Percentiles rank a stretch among this genome's conserved stretches.
These are phyloP conservation scores for Circinella umbellata DNA, from an alignment of 371 early-diverging fungal species.

Conservation along the genomic window DNA sequence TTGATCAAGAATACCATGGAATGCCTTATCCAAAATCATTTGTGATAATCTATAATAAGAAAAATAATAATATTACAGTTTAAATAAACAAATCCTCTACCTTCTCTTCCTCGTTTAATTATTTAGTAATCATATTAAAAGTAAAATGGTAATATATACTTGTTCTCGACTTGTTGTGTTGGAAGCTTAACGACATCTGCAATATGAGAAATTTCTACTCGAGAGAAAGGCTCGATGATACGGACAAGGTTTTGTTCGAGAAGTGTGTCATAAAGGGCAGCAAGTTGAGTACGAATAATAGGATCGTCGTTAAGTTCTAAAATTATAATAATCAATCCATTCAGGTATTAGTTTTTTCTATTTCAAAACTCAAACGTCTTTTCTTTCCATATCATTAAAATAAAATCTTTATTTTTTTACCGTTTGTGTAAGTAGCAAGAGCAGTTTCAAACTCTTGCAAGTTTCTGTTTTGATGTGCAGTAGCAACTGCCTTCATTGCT, in stretches of 20 bases:
- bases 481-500: constrained; percentile 94
- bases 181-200: constrained; percentile 93
- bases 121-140: not conserved
- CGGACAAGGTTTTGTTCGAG: constrained; percentile 97
- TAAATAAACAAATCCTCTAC: not conserved
- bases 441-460: constrained; percentile 93
- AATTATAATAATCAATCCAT: not conserved
- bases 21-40: constrained; percentile 98
- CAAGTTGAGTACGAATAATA: constrained; percentile 89
- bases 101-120: not conserved
- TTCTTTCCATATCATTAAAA: not conserved
- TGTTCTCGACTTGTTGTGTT: constrained; percentile 89
- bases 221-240: constrained; percentile 97
- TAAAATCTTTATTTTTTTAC: constrained; percentile 36
- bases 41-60: constrained; percentile 74
- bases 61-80: not conserved
- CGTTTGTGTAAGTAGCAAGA: constrained; percentile 80
- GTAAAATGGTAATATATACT: constrained; percentile 44
- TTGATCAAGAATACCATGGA: constrained; percentile 97
- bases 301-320: constrained; percentile 89
- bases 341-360: too few species aligned
- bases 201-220: constrained; percentile 96
- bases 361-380: too few species aligned
- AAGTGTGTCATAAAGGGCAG: constrained; percentile 94
- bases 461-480: constrained; percentile 93